Conservation (phyloP, 768 basidiomycete species). For the Rhodotorula kratochvilovae region DNA sequence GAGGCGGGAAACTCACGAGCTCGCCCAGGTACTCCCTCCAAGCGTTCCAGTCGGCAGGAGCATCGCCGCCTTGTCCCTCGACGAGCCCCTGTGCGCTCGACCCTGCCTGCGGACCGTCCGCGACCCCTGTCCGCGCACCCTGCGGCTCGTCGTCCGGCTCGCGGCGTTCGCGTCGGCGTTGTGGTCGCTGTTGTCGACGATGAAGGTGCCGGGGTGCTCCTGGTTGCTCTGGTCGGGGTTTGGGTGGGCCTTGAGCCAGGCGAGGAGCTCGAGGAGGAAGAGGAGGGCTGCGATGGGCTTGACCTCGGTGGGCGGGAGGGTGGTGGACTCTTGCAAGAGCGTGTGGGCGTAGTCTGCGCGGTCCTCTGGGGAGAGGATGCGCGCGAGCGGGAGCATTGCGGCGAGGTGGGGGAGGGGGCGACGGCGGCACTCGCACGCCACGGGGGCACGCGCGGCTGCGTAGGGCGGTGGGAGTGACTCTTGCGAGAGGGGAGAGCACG, state of each 20-base stretch:
- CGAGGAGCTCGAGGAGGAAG: conserved; percentile 7
- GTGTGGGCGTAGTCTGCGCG: not conserved
- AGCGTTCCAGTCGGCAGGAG: not conserved
- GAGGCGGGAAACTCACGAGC: not conserved
- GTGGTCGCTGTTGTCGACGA: not conserved
- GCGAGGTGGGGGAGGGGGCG: not conserved
- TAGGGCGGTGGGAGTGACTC: not conserved
- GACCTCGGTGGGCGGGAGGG: not conserved
- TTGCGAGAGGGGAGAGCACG: no score
- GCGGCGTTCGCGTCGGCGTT: not conserved
- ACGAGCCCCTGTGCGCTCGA: not conserved
- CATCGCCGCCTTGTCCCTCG: not conserved
- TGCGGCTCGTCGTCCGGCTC: not conserved
- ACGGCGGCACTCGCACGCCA: not conserved
- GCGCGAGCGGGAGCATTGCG: not conserved
- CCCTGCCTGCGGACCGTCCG: no score
- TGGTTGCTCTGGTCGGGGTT: not conserved
- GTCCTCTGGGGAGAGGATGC: not conserved
- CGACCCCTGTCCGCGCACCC: no score
- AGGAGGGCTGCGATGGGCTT: not conserved
- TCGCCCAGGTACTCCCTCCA: not conserved
- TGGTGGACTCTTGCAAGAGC: not conserved
- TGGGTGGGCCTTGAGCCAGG: not conserved
- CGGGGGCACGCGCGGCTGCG: not conserved
- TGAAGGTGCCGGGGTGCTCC: no score